phyloP scores from a whole-genome alignment of 352 stramenopile genomes.

The Phytophthora colocasiae region DNA sequence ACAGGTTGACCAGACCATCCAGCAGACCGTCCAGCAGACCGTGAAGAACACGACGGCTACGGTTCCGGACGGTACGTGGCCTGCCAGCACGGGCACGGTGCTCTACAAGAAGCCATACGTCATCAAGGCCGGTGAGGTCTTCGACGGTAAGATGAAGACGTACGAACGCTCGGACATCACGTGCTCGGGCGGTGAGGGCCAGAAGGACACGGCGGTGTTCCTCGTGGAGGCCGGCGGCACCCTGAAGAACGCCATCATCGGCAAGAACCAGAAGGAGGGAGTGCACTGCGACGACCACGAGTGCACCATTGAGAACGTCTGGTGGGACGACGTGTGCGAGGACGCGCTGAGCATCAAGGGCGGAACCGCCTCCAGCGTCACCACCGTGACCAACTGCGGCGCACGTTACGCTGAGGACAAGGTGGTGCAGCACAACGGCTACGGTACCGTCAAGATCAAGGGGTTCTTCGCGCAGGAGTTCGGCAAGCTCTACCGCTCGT shows the following conservation, averaged over 20 bases:
- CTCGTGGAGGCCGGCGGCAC: not conserved
- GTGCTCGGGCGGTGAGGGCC: not conserved
- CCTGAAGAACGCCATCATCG: not conserved
- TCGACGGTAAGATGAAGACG: not conserved
- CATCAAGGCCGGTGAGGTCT: not conserved
- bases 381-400: conserved; percentile 39
- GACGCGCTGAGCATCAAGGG: conserved; percentile 8
- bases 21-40: no score
- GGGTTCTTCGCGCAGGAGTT: not conserved
- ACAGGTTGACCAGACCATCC: no score
- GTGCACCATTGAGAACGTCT: not conserved
- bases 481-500: not conserved
- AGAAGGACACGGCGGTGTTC: not conserved
- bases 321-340: conserved; percentile 1
- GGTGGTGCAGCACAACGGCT: conserved; percentile 26
- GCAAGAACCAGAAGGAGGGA: not conserved
- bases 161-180: conserved; percentile 1
- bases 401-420: conserved; percentile 50
- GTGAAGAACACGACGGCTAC: conserved; percentile 6
- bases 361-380: conserved; percentile 20
- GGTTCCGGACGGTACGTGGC: not conserved
- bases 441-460: conserved; percentile 1
- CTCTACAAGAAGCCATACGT: not conserved
- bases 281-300: conserved; percentile 1
- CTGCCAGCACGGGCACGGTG: not conserved